These are phyloP conservation scores for Patellaria atrata DNA, from an alignment of 495 filamentous ascomycete genomes.

Conservation along the genomic window DNA sequence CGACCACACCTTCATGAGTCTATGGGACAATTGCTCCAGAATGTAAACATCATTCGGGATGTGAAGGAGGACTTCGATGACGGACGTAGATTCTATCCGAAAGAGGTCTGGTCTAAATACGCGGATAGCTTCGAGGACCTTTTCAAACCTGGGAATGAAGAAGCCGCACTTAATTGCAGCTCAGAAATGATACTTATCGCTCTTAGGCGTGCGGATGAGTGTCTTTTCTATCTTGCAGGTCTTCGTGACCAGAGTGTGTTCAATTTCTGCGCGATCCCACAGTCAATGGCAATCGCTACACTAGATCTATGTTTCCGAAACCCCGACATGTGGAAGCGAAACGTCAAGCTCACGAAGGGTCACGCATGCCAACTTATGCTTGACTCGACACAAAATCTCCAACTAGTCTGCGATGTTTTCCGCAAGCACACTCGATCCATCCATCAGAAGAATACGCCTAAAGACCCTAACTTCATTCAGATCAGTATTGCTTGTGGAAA, in stretches of 20 bases:
- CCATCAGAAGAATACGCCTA: constrained; percentile 85
- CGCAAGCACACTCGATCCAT: constrained; percentile 61
- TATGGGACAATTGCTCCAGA: constrained; percentile 95
- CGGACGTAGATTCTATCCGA: constrained; percentile 80
- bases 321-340: constrained; percentile 67
- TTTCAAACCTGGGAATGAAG: constrained; percentile 64
- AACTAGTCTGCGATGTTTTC: constrained; percentile 65
- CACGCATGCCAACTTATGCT: constrained; percentile 84
- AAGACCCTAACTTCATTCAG: constrained; percentile 84
- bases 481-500: constrained; percentile 84
- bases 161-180: constrained; percentile 72
- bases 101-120: constrained; percentile 91
- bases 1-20: constrained; percentile 73
- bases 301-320: constrained; percentile 87
- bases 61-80: constrained; percentile 81
- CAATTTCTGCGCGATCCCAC: constrained; percentile 98
- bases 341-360: constrained; percentile 95
- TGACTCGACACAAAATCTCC: constrained; percentile 79
- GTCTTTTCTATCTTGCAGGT: constrained; percentile 92
- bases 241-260: constrained; percentile 96
- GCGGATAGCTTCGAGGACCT: constrained; percentile 80
- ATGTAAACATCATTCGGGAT: constrained; percentile 97
- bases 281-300: constrained; percentile 95
- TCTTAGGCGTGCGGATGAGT: constrained; percentile 77
- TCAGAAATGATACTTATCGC: constrained; percentile 91